Evolutionary conservation across 768 basidiomycete genomes (phyloP).

Genomic region (Leccinum subtestaceum): DNA sequence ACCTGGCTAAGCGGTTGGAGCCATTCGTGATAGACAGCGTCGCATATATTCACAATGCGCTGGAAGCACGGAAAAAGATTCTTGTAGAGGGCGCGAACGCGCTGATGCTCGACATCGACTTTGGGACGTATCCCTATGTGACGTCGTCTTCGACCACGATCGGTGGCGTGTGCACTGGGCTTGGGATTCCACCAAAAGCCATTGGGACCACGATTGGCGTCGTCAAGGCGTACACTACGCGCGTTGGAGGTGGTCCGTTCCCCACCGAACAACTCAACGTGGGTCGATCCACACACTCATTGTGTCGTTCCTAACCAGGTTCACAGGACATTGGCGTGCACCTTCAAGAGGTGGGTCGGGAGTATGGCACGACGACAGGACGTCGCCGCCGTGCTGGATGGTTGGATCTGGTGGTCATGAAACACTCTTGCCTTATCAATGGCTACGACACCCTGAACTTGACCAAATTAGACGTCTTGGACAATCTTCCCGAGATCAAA

Average conservation of each 20-base stretch:
- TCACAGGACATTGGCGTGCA: constrained; percentile 74
- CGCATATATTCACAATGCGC: constrained; percentile 76
- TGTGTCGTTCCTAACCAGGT: constrained; percentile 1
- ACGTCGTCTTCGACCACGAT: constrained; percentile 92
- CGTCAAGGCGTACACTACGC: constrained; percentile 96
- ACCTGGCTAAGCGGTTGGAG: constrained; percentile 74
- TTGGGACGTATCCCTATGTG: constrained; percentile 97
- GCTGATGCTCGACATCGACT: constrained; percentile 97
- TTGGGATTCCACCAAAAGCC: constrained; percentile 90
- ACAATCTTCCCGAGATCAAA: constrained; percentile 82
- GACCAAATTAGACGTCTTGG: constrained; percentile 94
- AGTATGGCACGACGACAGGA: constrained; percentile 92
- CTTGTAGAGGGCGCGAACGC: constrained; percentile 98
- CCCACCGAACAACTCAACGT: constrained; percentile 94
- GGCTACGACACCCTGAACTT: constrained; percentile 93
- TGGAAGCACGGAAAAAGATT: constrained; percentile 71
- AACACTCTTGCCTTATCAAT: constrained; percentile 90
- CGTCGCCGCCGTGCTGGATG: constrained; percentile 92
- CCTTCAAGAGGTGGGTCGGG: constrained; percentile 89
- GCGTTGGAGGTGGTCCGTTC: constrained; percentile 98
- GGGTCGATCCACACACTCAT: constrained; percentile 24
- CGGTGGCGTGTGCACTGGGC: constrained; percentile 94
- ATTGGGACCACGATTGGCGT: constrained; percentile 91
- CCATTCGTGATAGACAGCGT: constrained; percentile 92
- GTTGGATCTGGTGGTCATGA: constrained; percentile 95